Base-by-base conservation (phyloP, 148 eudicot species). In the Cornus florida region DNA sequence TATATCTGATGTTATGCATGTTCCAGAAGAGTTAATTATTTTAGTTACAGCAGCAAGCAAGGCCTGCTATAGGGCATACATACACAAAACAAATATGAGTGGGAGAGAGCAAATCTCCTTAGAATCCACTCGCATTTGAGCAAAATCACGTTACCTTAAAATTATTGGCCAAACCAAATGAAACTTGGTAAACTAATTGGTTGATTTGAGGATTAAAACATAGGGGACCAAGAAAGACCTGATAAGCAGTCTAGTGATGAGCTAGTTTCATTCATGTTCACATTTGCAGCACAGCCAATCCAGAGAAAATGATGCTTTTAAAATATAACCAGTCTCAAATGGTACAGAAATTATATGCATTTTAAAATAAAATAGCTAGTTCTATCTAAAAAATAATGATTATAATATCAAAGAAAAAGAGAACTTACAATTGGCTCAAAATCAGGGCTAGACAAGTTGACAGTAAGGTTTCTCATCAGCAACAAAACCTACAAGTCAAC, bases 381-480 rank as follows among this genome's bases (percentile, higher is more conserved):
- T 35, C 4, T 35, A 2, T 35, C 53, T 57, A 35, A 39, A 59
- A 76, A 76, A 43, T 10, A 73, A 56, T 19, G 10, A 31, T 32
- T 38, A 48, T 67, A 20, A 32, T 11, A 69, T 69, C 1, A 7
- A 74, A 66, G 19, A 76, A 69, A 35, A 74, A 79, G 76, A 70
- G 72, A 66, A 82, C 94, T 91, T 84, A 95, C 97, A 77, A 91
- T 81, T 41, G 92, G 94, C 84, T 95, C 97, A 67, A 95, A 95
- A 73, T 91, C 96, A 70, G 97, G 92, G 82, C 86, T 90, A 59
- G 97, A 90, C 89, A 93, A 83, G 88, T 95, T 95, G 87, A 92
- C 43, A n/a, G 98, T 88, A 82, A 95, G 98, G 82, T 95, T 95
- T 71, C 84, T 88, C 94, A 95, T 95, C 86, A 95, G 84, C 72